phyloP scores from a whole-genome alignment of 495 filamentous ascomycete genomes.

The Bombardia bombarda region DNA sequence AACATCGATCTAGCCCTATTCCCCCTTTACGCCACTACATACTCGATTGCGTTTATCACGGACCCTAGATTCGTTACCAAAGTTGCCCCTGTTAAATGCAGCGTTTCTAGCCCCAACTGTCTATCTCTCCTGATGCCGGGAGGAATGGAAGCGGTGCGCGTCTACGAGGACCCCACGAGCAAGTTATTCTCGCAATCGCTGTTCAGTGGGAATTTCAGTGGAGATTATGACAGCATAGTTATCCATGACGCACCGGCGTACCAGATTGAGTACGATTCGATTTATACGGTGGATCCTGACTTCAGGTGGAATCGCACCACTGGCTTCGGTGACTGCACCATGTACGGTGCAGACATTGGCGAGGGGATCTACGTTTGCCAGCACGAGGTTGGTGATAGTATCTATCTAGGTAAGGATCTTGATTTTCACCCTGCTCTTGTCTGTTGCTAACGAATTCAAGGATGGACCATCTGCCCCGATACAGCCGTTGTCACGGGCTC shows the following conservation, averaged over 20 bases:
- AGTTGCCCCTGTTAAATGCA: conserved; percentile 4
- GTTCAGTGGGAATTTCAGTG: conserved; percentile 3
- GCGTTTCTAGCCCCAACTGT: conserved; percentile 1
- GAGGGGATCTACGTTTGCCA: conserved; percentile 5
- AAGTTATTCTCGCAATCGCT: conserved; percentile 3
- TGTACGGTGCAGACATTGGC: neutral
- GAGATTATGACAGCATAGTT: conserved; percentile 6
- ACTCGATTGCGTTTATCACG: conserved; percentile 6
- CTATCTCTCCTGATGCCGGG: conserved; percentile 4
- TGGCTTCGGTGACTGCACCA: neutral
- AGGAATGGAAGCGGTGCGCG: conserved; percentile 6
- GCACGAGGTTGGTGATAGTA: conserved; percentile 1
- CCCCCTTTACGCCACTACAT: neutral
- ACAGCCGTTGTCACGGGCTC: neutral
- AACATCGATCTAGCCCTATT: conserved; percentile 2
- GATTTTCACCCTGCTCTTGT: too few relatives aligned
- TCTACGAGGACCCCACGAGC: neutral
- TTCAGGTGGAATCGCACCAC: conserved; percentile 1
- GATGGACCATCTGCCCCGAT: conserved; percentile 9
- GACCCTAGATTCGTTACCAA: conserved; percentile 8
- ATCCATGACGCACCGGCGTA: conserved; percentile 5
- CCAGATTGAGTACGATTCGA: conserved; percentile 6
- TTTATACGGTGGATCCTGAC: neutral
- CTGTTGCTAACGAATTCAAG: neutral
- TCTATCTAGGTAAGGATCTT: conserved; percentile 1